Percentiles rank a stretch among this genome's conserved stretches.
Conservation (phyloP, 2,329 filamentous ascomycete genomes). For the Aspergillus sp. region DNA sequence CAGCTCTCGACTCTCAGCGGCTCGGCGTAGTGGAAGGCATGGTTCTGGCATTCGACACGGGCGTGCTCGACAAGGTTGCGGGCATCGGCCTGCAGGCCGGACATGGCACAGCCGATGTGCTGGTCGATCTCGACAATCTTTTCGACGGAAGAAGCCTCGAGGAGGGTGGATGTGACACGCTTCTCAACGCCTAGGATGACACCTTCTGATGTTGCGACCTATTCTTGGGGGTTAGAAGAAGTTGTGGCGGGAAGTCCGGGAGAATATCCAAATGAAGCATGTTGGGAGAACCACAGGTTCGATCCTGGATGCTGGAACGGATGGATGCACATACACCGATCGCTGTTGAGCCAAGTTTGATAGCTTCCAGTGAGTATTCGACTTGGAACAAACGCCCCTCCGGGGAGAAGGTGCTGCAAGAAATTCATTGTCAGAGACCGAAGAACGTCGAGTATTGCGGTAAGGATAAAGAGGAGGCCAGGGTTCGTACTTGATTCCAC, state of each 20-base stretch:
- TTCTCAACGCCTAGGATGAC: constrained; percentile 98
- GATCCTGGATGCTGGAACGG: background rate
- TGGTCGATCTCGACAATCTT: constrained; percentile 99
- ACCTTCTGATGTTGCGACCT: constrained; percentile 88
- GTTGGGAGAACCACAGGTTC: background rate
- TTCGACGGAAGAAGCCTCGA: constrained; percentile 96
- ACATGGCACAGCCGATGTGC: constrained; percentile 99
- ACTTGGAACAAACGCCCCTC: constrained; percentile 99
- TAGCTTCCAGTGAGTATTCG: constrained; percentile 99
- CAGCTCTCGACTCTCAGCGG: constrained; percentile 92
- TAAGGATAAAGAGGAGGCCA: constrained; percentile 9
- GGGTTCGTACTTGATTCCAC: constrained; percentile 83
- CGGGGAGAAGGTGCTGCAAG: constrained; percentile 89
- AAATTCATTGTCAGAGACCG: constrained; percentile 22
- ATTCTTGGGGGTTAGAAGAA: constrained; percentile 12
- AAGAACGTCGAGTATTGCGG: background rate
- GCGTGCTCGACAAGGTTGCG: constrained; percentile 98
- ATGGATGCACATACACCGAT: constrained; percentile 68
- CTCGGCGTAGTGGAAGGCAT: constrained; percentile 98
- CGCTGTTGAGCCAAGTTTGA: constrained; percentile 97
- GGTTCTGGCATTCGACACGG: constrained; percentile 94
- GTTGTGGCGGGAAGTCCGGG: background rate
- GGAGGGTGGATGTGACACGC: constrained; percentile 94
- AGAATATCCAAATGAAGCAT: background rate
- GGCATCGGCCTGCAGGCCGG: constrained; percentile 93